A percentile compares a stretch with the other conserved stretches of the same genome.
Conservation (phyloP, 75 land plant genomes). For the Pseudotsuga menziesii region DNA sequence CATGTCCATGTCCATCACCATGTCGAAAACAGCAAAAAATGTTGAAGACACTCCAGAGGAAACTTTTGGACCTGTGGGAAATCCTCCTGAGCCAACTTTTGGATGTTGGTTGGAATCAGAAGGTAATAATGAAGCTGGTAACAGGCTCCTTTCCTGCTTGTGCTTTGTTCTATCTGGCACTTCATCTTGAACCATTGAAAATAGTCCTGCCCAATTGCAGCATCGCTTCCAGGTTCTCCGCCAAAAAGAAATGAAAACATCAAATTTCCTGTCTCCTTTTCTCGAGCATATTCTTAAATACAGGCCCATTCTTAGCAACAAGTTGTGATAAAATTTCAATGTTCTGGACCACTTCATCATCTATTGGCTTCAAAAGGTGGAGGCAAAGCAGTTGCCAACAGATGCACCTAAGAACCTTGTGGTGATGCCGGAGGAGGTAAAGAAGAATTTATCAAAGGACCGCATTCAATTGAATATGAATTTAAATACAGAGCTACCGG, state of each 20-base stretch:
- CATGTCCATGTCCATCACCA: slow-evolving; percentile 62
- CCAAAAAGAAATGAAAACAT: slow-evolving; percentile 18
- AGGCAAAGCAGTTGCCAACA: not conserved
- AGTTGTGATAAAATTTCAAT: slow-evolving; percentile 17
- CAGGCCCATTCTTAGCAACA: slow-evolving; percentile 15
- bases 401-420: not conserved
- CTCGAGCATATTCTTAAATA: slow-evolving; percentile 18
- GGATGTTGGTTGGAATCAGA: not conserved
- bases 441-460: not conserved
- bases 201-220: slow-evolving; percentile 9
- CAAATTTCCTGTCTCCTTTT: slow-evolving; percentile 17
- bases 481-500: not conserved
- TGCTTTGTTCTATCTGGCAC: not conserved
- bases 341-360: slow-evolving; percentile 18
- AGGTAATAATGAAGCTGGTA: not conserved
- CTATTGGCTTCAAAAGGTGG: slow-evolving; percentile 13
- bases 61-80: not conserved
- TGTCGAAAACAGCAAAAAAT: slow-evolving; percentile 49
- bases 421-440: not conserved
- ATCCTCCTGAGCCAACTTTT: slow-evolving; percentile 3
- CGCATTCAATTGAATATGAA: not conserved
- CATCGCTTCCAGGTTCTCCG: slow-evolving; percentile 12
- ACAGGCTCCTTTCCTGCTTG: not conserved
- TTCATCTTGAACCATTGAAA: slow-evolving; percentile 17
- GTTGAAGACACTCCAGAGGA: not conserved